A percentile compares a stretch with the other conserved stretches of the same genome.
Evolutionary conservation across 208 protist genomes (phyloP).

Genomic region (Leishmania aethiopica): DNA sequence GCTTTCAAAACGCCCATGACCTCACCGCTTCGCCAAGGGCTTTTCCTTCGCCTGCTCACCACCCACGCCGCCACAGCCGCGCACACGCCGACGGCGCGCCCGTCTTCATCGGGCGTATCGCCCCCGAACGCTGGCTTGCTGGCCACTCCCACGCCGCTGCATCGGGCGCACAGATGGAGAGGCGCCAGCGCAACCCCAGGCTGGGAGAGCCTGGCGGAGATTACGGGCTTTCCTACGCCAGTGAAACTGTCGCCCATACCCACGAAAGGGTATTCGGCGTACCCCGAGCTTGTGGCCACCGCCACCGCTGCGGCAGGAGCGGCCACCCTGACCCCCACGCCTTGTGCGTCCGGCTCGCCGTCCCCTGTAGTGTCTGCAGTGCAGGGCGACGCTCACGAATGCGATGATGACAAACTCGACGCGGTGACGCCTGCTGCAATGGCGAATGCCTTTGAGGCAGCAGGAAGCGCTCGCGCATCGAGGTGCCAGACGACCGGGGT

Average conservation of each 20-base stretch:
- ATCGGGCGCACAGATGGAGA: conserved; percentile 6
- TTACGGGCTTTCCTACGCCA: conserved; percentile 58
- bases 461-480: no score
- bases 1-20: conserved; percentile 3
- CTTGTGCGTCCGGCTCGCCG: neutral
- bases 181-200: conserved; percentile 5
- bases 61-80: neutral
- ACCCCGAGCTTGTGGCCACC: neutral
- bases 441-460: neutral
- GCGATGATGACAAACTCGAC: neutral
- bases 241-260: conserved; percentile 67
- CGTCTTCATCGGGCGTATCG: neutral
- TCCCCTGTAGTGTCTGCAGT: conserved; percentile 20
- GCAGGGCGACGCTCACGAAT: neutral
- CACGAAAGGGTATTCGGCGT: conserved; percentile 32
- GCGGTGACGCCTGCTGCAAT: neutral
- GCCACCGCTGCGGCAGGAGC: neutral
- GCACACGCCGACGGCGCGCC: conserved; percentile 17
- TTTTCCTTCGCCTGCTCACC: conserved; percentile 8
- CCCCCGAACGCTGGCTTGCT: neutral
- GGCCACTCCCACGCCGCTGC: conserved; percentile 6
- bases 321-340: neutral
- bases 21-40: conserved; percentile 9
- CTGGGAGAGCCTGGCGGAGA: conserved; percentile 26
- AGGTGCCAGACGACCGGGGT: neutral